These are phyloP conservation scores for Edaphochlamys debaryana DNA, from an alignment of 139 green algal species.

Conservation along the genomic window DNA sequence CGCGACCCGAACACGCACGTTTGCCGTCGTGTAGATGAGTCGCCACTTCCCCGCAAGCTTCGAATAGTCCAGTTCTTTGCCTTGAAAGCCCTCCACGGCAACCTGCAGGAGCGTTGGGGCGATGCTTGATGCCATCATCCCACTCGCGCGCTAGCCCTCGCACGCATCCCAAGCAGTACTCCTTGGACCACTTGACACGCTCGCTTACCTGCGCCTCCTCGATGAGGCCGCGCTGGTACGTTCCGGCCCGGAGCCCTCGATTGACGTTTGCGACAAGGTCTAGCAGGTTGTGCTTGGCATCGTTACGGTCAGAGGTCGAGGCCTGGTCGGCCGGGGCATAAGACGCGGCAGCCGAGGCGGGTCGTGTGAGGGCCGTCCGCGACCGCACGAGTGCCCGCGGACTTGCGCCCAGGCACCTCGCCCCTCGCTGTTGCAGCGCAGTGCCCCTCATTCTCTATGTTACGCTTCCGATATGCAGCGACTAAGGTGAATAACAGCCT, in stretches of 20 bases:
- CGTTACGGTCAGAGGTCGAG: background rate
- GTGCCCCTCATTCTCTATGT: too few species aligned
- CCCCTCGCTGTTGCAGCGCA: too few species aligned
- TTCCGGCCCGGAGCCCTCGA: conserved; percentile 8
- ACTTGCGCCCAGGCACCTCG: too few species aligned
- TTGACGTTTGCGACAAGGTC: conserved; percentile 3
- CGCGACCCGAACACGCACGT: conserved; percentile 18
- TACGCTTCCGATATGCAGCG: too few species aligned
- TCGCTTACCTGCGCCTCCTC: conserved; percentile 39
- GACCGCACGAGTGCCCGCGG: too few species aligned
- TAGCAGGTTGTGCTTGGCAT: background rate
- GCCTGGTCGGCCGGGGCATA: background rate
- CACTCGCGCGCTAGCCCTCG: background rate
- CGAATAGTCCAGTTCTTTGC: conserved; percentile 50
- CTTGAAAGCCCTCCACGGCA: conserved; percentile 47
- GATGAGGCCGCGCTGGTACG: conserved; percentile 27
- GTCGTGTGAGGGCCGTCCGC: too few species aligned
- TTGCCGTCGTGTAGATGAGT: conserved; percentile 63
- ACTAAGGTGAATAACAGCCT: too few species aligned
- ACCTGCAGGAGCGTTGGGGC: background rate
- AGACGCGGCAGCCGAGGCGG: background rate
- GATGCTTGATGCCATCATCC: background rate
- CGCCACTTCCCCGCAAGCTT: conserved; percentile 63
- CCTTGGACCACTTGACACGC: too few species aligned
- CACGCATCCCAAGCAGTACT: too few species aligned